Evolutionary conservation across 2,329 filamentous ascomycete species (phyloP), one percentile per base, ranked within the genome.

Genomic region (Alternaria brassicicola): DNA sequence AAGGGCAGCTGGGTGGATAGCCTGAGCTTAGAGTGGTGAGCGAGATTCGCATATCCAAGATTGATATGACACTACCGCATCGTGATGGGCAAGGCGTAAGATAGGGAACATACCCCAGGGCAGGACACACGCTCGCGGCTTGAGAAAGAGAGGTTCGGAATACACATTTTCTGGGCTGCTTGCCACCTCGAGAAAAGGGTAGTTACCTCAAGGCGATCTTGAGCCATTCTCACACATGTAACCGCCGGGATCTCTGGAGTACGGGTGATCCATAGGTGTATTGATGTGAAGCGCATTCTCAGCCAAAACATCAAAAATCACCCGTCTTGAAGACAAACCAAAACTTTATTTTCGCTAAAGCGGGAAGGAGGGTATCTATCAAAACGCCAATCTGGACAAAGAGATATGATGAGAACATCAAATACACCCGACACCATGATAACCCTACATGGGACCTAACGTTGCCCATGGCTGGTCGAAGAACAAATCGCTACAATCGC

Each of bases 1-100:
- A 67, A 68, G n/a, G 78, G 80, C 69, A 79, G 64, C 9, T 88
- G 86, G 86, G 72, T 70, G 9, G 79, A 70, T 23, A 71, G 62
- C 30, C 53, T 76, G 67, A 59, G 59, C 25, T 56, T 75, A 42
- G 71, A 74, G 52, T 75, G 70, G 71, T 75, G 81, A 64, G 47
- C 21, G 41, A 28, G 26, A 25, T 23, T 42, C 1, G 28, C 28
- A 12, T 23, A 17, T 25, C 12, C 15, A 23, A 6, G 12, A 21
- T 25, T 23, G 21, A 38, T 30, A 10, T 10, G 28, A 30, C 9
- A 26, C 6, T 8, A 30, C 2, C 6, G 6, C 33, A 2, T 23
- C 4, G 28, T 21, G 28, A 46, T 1, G 10, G 28, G 4, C 17
- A 46, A 2, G 13, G 33, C 17, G 12, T 9, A n/a, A n/a, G 26